Evolutionary conservation across 106 monocot genomes (phyloP), one percentile per base, ranked within the genome.

Genomic region (Hemerocallis citrina): DNA sequence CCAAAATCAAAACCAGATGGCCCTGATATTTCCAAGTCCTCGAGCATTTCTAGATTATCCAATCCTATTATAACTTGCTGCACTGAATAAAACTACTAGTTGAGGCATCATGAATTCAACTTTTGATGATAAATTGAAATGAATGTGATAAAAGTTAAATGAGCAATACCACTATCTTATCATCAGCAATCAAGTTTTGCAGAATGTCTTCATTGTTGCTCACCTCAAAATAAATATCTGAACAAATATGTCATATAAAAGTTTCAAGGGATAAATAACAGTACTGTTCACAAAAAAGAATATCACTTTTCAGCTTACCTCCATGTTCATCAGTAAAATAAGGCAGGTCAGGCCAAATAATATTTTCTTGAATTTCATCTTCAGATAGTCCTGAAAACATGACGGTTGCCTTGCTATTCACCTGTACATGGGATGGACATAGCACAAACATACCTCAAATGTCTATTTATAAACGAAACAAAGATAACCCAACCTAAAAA

Each of bases 241-340:
- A 67, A 47, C 38, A 83, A 35, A 89, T n/a, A 52, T 61, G 47
- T 28, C 55, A 74, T 56, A 55, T 29, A 77, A 44, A 66, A 75
- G 52, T 71, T 69, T 25, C 66, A 68, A 34, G 40, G 11, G 66
- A 61, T 27, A 73, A 40, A 63, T 65, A 55, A 69, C 15, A 70
- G 46, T 36, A 67, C 54, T 43, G 35, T 43, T 46, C 11, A 30
- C 29, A 71, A 34, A 29, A 45, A 49, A 9, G 4, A 70, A 63
- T 30, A 7, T 28, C n/a, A 55, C 16, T 13, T 17, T 16, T 47
- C 29, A 38, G 37, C 59, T 57, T 66, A 94, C 93, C 89, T 76
- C 93, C 93, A 68, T 74, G 74, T 56, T 94, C 93, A 63, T 94
- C 85, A 36, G 93, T 89, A 67, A 83, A 71, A 56, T 94, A 94